These are phyloP conservation scores for Annulohypoxylon bovei DNA, from an alignment of 495 filamentous ascomycete genomes.

Conservation along the genomic window DNA sequence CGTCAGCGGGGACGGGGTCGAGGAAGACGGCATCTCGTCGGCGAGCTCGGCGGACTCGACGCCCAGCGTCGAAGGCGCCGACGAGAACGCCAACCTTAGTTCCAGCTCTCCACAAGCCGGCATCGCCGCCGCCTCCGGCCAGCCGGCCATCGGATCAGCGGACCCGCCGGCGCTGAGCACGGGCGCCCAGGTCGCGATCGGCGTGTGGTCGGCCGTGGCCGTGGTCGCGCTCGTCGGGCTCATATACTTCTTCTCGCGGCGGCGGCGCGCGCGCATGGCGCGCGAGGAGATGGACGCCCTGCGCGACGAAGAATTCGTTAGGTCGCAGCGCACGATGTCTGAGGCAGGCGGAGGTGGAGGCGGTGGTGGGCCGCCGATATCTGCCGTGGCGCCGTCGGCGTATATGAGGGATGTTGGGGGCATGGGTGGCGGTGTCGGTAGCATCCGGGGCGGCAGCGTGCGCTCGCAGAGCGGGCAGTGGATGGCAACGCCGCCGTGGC, in stretches of 20 bases:
- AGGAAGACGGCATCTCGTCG: background rate
- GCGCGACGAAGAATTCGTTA: slow-evolving; percentile 34
- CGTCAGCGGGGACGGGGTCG: background rate
- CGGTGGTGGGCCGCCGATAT: background rate
- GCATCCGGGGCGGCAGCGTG: background rate
- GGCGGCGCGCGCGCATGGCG: slow-evolving; percentile 20
- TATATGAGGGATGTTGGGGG: slow-evolving; percentile 15
- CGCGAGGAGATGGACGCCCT: slow-evolving; percentile 23
- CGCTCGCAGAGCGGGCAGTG: slow-evolving; percentile 34
- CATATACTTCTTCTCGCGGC: slow-evolving; percentile 30
- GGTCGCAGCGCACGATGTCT: slow-evolving; percentile 22
- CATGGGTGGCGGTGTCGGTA: background rate
- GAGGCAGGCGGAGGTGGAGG: slow-evolving; percentile 3
- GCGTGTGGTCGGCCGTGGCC: slow-evolving; percentile 33
- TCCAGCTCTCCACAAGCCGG: slow-evolving; percentile 21
- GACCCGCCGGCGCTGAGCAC: slow-evolving; percentile 25
- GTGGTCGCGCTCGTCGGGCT: slow-evolving; percentile 18
- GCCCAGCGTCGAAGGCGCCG: background rate
- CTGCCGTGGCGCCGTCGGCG: slow-evolving; percentile 15
- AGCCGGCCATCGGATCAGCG: slow-evolving; percentile 24
- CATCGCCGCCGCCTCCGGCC: slow-evolving; percentile 18
- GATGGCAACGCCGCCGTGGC: slow-evolving; percentile 39
- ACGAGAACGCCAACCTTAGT: background rate
- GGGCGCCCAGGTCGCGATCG: slow-evolving; percentile 35
- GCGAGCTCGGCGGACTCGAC: background rate